Evolutionary conservation across 768 basidiomycete species (phyloP), one percentile per base, ranked within the genome.

Genomic region (Hygrophorus russula): DNA sequence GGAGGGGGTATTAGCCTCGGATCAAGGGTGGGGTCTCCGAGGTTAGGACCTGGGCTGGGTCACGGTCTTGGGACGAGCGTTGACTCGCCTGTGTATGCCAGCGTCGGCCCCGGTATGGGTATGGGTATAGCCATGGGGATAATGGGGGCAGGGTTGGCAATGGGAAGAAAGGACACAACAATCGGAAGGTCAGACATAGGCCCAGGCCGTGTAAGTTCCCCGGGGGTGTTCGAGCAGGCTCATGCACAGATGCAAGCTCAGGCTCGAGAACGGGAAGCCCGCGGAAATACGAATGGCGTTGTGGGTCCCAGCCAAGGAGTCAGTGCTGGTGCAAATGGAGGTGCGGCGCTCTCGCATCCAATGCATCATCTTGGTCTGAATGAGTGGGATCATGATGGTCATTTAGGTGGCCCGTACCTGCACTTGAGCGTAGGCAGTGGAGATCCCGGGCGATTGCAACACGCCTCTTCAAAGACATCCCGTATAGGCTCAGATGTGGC

Each of bases 1-100:
- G 42, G 36, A 20, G 33, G 33, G 14, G 48, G 46, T 15, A 42
- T 36, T n/a, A 9, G 33, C 33, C 33, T 35, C 13, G 33, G 33
- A 9, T 35, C n/a, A 35, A 35, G n/a, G 33, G 33, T 35, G 33
- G 33, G 13, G 33, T 35, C 33, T 35, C 17, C 33, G 33, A 17
- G 33, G 13, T 13, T 35, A 9, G 33, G 33, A 3, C 31, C 10
- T 32, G n/a, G 9, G 31, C 13, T 35, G 3, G 33, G 33, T 13
- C 17, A 3, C 10, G 33, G 33, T 3, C 13, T 35, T 13, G 33
- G 33, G n/a, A 35, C 10, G 33, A 17, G 33, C 3, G 17, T 35
- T 5, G 33, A 17, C 33, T n/a, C 17, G 33, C n/a, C 13, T 35
- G 33, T 13, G 13, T 13, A n/a, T 17, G 10, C 17, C 33, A 9